Evolutionary conservation across 345 rosid species (phyloP), one percentile per base, ranked within the genome.

Genomic region (Rhodamnia rubescens): DNA sequence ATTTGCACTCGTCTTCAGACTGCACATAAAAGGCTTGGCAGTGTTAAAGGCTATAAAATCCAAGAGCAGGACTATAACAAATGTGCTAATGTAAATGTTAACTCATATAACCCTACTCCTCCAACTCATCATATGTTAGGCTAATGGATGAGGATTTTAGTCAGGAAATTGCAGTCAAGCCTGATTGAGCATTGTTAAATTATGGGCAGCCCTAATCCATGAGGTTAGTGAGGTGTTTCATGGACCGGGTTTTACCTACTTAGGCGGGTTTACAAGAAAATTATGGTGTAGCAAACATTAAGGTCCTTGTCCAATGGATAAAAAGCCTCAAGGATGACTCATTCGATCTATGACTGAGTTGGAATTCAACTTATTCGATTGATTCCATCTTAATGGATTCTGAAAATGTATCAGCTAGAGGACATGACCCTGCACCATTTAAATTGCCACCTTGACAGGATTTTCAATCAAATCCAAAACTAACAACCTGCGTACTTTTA

Each of bases 1-100:
- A 92, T 50, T 95, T 92, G 69, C 98, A 96, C 87, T 97, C 99
- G 87, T 92, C 90, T 88, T 93, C 90, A 53, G 89, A 89, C 99
- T 97, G 95, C 87, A 61, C 86, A 84, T 56, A 84, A 85, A 82
- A 85, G 8, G 64, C 54, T 54, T 36, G 85, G 80, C 85, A 84
- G 50, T 64, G 51, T 83, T 7, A 83, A 4, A 69, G 47, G 78
- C 47, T 69, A 32, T 69, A 16, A 32, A 18, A 69, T 36, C 78
- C 78, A 47, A 21, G 22, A 55, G 29, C 74, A 84, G 36, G 36
- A 82, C 83, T 32, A 82, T 53, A 82, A 18, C 52, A 82, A 29
- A 82, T 52, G 42, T 69, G 24, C 42, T 32, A 32, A 69, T 18
- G 24, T 69, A 40, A 32, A 32, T 8, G 6, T 32, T 16, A 82